Conservation (phyloP, 176 grass and related monocot genomes). For the Chrysopogon serrulatus region DNA sequence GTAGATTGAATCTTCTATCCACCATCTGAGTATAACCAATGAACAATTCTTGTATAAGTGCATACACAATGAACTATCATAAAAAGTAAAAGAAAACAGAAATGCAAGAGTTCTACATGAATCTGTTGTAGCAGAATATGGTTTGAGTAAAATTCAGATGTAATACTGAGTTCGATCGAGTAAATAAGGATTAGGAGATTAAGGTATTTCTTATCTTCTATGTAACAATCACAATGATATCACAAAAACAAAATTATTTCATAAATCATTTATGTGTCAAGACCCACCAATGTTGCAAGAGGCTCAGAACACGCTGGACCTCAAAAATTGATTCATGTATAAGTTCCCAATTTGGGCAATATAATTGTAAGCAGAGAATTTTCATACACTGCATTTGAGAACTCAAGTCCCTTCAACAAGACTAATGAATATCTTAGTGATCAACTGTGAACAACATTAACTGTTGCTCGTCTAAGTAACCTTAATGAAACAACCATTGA, state of each 20-base stretch:
- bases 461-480: not conserved
- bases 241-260: not conserved
- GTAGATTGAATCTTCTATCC: not conserved
- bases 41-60: not conserved
- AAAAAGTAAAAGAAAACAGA: not conserved
- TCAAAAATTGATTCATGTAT: not conserved
- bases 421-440: not conserved
- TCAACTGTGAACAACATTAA: slow-evolving; percentile 2
- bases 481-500: not conserved
- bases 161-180: not conserved
- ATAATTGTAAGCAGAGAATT: not conserved
- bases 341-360: not conserved
- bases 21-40: slow-evolving; percentile 13
- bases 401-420: not conserved
- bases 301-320: not conserved
- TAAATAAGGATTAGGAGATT: not conserved
- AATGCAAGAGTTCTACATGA: not conserved
- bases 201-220: not conserved
- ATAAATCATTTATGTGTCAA: not conserved
- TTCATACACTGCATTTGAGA: not conserved
- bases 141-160: not conserved
- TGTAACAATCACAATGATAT: too few species aligned
- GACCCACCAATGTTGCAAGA: not conserved
- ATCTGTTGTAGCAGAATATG: not conserved
- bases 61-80: not conserved